A percentile compares a stretch with the other conserved stretches of the same genome.
Evolutionary conservation across 108 stramenopile species (phyloP).

Genomic region (Skeletonema menzelii): DNA sequence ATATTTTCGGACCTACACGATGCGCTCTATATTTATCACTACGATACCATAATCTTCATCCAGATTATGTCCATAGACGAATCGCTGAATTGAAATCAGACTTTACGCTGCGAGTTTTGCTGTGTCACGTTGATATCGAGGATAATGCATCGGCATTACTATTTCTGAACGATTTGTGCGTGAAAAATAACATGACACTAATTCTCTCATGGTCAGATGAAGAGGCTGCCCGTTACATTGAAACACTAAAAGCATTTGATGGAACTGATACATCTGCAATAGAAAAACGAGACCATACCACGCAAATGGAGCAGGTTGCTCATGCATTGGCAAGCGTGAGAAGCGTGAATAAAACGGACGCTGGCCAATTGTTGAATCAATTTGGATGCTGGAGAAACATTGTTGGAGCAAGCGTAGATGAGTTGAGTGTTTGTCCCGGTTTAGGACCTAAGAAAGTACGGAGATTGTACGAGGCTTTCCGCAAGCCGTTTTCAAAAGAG

Average conservation of each 20-base stretch:
- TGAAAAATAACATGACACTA: slow-evolving; percentile 72
- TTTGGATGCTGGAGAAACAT: slow-evolving; percentile 67
- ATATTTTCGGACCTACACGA: slow-evolving; percentile 60
- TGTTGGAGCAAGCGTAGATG: slow-evolving; percentile 64
- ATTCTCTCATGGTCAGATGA: slow-evolving; percentile 84
- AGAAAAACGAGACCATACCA: slow-evolving; percentile 68
- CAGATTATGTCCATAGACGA: slow-evolving; percentile 68
- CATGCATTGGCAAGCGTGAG: slow-evolving; percentile 63
- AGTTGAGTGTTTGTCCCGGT: slow-evolving; percentile 78
- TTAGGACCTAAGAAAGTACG: slow-evolving; percentile 82
- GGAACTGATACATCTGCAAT: slow-evolving; percentile 81
- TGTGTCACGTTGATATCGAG: slow-evolving; percentile 90
- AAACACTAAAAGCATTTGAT: slow-evolving; percentile 93
- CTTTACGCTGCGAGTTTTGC: slow-evolving; percentile 73
- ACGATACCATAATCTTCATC: slow-evolving; percentile 79
- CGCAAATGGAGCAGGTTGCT: slow-evolving; percentile 56
- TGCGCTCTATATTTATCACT: slow-evolving; percentile 77
- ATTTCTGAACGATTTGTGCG: slow-evolving; percentile 78
- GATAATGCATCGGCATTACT: slow-evolving; percentile 72
- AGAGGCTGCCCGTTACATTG: slow-evolving; percentile 93
- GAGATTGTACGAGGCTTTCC: slow-evolving; percentile 75
- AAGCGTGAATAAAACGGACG: slow-evolving; percentile 84
- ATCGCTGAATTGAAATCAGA: slow-evolving; percentile 70
- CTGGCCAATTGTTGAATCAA: slow-evolving; percentile 57
- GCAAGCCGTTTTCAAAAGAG: slow-evolving; percentile 73